Percentiles rank a stretch among this genome's conserved stretches.
These are phyloP conservation scores for Phyllosticta citribraziliensis DNA, from an alignment of 2,329 filamentous ascomycete species.

Conservation along the genomic window DNA sequence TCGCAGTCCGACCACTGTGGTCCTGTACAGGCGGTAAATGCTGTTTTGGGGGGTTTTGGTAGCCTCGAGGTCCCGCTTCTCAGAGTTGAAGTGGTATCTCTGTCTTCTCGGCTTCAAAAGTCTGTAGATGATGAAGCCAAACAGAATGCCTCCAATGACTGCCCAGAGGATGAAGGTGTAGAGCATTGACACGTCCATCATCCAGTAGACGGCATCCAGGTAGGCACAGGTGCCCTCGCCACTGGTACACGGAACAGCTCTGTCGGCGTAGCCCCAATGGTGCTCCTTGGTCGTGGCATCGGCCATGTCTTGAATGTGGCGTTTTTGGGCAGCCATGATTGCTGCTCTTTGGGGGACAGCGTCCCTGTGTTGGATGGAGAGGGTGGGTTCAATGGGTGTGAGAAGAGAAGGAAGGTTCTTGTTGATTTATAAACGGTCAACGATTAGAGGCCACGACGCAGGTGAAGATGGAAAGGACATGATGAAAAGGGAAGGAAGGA, in stretches of 20 bases:
- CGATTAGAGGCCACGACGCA: background rate
- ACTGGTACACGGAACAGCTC: constrained; percentile 47
- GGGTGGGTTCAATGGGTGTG: background rate
- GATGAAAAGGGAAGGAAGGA: background rate
- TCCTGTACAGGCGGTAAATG: constrained; percentile 20
- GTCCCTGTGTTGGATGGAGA: background rate
- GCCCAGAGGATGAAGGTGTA: constrained; percentile 51
- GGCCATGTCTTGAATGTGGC: constrained; percentile 39
- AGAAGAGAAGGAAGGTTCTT: background rate
- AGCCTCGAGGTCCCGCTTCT: constrained; percentile 16
- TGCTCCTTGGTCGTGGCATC: constrained; percentile 30
- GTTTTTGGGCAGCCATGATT: constrained; percentile 13
- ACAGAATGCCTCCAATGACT: constrained; percentile 39
- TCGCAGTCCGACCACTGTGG: constrained; percentile 35
- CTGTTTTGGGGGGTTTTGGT: constrained; percentile 13
- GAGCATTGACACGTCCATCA: constrained; percentile 45
- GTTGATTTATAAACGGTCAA: background rate
- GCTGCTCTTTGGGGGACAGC: background rate
- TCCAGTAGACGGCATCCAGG: constrained; percentile 45
- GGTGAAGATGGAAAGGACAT: background rate
- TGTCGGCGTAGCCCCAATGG: constrained; percentile 49
- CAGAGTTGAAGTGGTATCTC: constrained; percentile 6
- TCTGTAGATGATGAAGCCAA: constrained; percentile 33
- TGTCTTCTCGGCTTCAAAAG: constrained; percentile 19
- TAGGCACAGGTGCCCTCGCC: constrained; percentile 50